phyloP scores from a whole-genome alignment of 441 rosid genomes.

The Melastoma candidum region DNA sequence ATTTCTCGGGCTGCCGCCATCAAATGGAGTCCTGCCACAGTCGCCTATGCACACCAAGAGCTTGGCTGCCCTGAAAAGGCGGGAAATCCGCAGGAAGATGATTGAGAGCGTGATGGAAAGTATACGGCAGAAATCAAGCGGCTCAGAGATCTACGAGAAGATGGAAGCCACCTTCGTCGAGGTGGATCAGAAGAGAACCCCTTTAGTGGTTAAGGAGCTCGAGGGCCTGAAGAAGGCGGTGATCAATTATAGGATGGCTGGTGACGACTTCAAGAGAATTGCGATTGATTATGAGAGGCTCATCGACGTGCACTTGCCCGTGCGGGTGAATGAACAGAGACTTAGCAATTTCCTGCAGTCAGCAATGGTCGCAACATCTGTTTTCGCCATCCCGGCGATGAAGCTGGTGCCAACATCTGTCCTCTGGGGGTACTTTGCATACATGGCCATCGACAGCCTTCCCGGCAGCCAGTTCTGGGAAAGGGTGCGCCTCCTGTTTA shows the following conservation, averaged over 20 bases:
- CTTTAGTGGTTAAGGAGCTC: slow-evolving; percentile 26
- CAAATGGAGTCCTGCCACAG: no score
- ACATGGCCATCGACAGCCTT: slow-evolving; percentile 53
- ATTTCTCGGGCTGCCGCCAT: no score
- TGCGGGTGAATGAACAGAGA: slow-evolving; percentile 47
- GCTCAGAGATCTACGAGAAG: slow-evolving; percentile 32
- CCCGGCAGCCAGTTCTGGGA: slow-evolving; percentile 62
- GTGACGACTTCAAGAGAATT: slow-evolving; percentile 6
- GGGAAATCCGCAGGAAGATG: slow-evolving; percentile 40
- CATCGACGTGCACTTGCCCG: slow-evolving; percentile 44
- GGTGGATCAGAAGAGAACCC: slow-evolving; percentile 15
- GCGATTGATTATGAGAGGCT: slow-evolving; percentile 39
- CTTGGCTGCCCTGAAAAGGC: background rate
- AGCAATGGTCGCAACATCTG: no score
- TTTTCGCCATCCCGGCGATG: no score
- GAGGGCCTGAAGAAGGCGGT: slow-evolving; percentile 37
- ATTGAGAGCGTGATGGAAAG: slow-evolving; percentile 37
- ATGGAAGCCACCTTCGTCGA: slow-evolving; percentile 39
- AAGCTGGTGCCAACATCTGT: no score
- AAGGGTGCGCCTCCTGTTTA: slow-evolving; percentile 23
- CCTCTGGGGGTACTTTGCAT: slow-evolving; percentile 32
- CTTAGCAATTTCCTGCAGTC: slow-evolving; percentile 22
- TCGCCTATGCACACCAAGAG: no score
- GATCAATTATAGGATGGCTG: slow-evolving; percentile 18
- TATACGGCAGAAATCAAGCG: slow-evolving; percentile 33